A percentile compares a stretch with the other conserved stretches of the same genome.
phyloP scores from a whole-genome alignment of 2,329 filamentous ascomycete species.

The Calycina marina region DNA sequence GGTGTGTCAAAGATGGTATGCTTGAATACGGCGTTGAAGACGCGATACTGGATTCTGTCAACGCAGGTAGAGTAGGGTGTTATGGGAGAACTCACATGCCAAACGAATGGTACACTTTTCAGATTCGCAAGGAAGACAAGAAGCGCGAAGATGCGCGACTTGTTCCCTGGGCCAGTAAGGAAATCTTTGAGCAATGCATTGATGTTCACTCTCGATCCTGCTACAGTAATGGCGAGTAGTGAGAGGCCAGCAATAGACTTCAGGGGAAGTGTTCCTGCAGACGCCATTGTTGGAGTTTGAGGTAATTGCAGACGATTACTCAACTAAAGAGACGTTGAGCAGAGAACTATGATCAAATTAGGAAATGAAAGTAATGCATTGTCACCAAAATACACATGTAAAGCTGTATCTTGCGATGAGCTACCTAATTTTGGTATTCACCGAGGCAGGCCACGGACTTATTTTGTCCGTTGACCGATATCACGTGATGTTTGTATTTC shows the following conservation, averaged over 20 bases:
- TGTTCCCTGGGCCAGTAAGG: constrained; percentile 20
- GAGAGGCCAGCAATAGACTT: constrained; percentile 16
- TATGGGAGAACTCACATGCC: constrained; percentile 34
- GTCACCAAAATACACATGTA: too few relatives aligned
- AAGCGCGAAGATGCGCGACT: constrained; percentile 19
- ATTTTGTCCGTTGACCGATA: too few relatives aligned
- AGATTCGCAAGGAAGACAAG: constrained; percentile 34
- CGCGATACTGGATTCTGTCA: constrained; percentile 25
- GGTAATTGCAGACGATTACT: background rate
- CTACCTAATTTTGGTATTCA: too few relatives aligned
- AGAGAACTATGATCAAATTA: too few relatives aligned
- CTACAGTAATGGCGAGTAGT: constrained; percentile 9
- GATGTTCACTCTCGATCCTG: constrained; percentile 14
- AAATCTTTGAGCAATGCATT: constrained; percentile 10
- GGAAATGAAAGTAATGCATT: too few relatives aligned
- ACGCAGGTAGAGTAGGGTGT: background rate
- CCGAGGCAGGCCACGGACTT: too few relatives aligned
- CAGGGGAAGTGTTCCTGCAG: constrained; percentile 18
- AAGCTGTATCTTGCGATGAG: too few relatives aligned
- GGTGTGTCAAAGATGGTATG: constrained; percentile 29
- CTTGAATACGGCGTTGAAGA: constrained; percentile 30
- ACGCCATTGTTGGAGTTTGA: constrained; percentile 16
- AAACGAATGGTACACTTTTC: constrained; percentile 43
- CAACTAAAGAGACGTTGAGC: background rate
- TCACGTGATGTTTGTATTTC: too few relatives aligned